These are phyloP conservation scores for Eutrema heterophyllum DNA, from an alignment of 345 rosid genomes.

Conservation along the genomic window DNA sequence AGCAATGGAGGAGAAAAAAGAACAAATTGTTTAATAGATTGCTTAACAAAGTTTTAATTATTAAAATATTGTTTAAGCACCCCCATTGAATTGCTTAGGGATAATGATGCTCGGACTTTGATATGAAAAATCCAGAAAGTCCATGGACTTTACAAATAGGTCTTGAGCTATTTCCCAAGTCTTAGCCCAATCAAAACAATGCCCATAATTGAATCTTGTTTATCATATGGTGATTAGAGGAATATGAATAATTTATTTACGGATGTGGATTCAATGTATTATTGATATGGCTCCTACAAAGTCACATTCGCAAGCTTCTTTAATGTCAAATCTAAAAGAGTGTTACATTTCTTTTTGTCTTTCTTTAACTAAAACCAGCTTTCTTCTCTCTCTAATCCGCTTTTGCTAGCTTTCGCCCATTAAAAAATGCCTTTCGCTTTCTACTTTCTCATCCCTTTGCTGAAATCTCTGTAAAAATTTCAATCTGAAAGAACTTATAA, in stretches of 20 bases:
- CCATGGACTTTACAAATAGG: neutral
- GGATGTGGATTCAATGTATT: neutral
- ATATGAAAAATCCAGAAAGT: neutral
- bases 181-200: neutral
- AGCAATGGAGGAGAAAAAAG: no score
- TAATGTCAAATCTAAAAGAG: constrained; percentile 23
- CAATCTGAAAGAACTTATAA: constrained; percentile 18
- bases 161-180: neutral
- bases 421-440: constrained; percentile 21
- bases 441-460: constrained; percentile 19
- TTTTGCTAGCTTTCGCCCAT: constrained; percentile 27
- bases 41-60: no score
- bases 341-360: constrained; percentile 29
- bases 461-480: constrained; percentile 17
- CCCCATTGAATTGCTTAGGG: no score
- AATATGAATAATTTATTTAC: neutral
- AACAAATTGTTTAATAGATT: no score
- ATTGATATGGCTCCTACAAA: constrained; percentile 10
- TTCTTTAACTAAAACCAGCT: constrained; percentile 28
- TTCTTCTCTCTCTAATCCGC: constrained; percentile 23
- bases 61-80: no score
- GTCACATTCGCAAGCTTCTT: constrained; percentile 21
- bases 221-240: neutral
- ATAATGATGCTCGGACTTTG: no score
- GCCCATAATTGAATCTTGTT: neutral